Conservation (phyloP, 768 basidiomycete species). For the Trametes cingulata region DNA sequence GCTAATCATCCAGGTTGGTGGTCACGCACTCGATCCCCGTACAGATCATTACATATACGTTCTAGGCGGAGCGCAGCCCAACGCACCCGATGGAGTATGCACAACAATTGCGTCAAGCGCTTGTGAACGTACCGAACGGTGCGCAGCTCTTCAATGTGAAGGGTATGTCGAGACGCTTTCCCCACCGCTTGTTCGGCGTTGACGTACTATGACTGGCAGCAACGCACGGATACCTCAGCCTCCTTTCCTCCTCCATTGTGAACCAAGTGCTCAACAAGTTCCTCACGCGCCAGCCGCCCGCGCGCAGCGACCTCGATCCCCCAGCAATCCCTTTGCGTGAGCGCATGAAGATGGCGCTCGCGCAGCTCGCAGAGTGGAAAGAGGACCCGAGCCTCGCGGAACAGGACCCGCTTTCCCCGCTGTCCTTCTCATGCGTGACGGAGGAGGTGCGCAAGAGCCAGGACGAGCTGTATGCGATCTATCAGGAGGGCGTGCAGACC, state of each 20-base stretch:
- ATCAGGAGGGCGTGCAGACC: constrained; percentile 42
- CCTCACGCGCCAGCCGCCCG: constrained; percentile 52
- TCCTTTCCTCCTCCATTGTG: constrained; percentile 58
- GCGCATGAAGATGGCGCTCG: constrained; percentile 57
- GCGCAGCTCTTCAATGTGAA: constrained; percentile 59
- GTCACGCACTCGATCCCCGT: neutral
- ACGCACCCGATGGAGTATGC: constrained; percentile 57
- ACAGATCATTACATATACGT: neutral
- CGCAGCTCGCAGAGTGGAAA: constrained; percentile 52
- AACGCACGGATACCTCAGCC: constrained; percentile 50
- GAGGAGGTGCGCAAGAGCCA: constrained; percentile 54
- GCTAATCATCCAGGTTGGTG: constrained; percentile 64
- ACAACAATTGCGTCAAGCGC: constrained; percentile 49
- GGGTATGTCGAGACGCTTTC: constrained; percentile 40
- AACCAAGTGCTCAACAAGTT: constrained; percentile 68
- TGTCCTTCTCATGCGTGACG: constrained; percentile 69
- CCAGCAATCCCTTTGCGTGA: constrained; percentile 40
- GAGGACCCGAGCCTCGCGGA: constrained; percentile 45
- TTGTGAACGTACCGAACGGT: constrained; percentile 51
- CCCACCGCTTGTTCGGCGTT: neutral
- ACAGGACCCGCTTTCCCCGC: constrained; percentile 57
- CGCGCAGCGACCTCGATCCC: constrained; percentile 48
- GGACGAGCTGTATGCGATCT: constrained; percentile 47
- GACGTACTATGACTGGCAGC: constrained; percentile 2
- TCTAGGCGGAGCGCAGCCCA: constrained; percentile 61